Evolutionary conservation across 2,329 filamentous ascomycete species (phyloP).

Genomic region (Bertia moriformis): DNA sequence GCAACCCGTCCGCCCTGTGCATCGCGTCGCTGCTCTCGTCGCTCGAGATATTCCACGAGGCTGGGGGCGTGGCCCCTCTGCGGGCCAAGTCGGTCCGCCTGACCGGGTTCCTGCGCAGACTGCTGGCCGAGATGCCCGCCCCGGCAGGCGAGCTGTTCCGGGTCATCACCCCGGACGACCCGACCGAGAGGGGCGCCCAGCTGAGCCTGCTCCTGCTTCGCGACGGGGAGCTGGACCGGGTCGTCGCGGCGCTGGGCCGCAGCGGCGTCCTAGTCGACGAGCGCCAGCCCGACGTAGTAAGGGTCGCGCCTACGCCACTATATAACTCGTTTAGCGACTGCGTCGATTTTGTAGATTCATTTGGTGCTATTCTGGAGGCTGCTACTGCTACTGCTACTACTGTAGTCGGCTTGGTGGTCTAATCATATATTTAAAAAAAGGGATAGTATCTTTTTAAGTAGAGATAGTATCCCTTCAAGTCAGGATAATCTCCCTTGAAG

Average conservation of each 20-base stretch:
- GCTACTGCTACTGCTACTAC: too few species aligned
- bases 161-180: conserved; percentile 53
- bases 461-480: too few species aligned
- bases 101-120: conserved; percentile 53
- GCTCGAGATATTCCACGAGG: conserved; percentile 55
- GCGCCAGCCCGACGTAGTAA: conserved; percentile 59
- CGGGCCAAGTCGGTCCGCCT: conserved; percentile 49
- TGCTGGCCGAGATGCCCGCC: conserved; percentile 25
- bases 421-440: too few species aligned
- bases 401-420: too few species aligned
- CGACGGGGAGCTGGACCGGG: conserved; percentile 33
- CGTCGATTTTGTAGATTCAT: conserved; percentile 36
- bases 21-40: conserved; percentile 56
- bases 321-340: conserved; percentile 60
- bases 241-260: conserved; percentile 45
- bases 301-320: conserved; percentile 59
- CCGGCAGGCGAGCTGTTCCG: conserved; percentile 29
- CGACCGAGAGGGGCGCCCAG: conserved; percentile 55
- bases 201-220: conserved; percentile 45
- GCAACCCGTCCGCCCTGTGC: conserved; percentile 63
- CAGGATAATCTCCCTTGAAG: too few species aligned
- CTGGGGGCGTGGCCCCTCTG: conserved; percentile 44
- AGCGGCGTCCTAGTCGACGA: conserved; percentile 59
- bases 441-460: too few species aligned
- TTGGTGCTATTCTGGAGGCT: too few species aligned